Conservation (phyloP, 805 yeast species). For the Sugiyamaella boreocaroliniensis region DNA sequence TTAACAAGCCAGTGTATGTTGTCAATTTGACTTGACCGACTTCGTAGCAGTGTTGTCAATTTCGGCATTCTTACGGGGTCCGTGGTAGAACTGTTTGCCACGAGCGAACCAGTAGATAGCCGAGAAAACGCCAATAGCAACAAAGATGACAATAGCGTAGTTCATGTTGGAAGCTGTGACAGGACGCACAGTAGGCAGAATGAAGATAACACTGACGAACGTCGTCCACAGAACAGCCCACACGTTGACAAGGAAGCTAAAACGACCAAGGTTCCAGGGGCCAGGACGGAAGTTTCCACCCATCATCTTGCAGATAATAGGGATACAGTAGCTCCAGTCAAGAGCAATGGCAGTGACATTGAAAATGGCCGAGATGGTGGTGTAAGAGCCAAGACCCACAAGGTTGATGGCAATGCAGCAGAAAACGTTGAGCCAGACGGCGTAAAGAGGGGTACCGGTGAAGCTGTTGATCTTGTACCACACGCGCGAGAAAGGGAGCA, state of each 20-base stretch:
- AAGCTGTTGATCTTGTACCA: slow-evolving; percentile 62
- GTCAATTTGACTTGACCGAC: not conserved
- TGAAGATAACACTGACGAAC: slow-evolving; percentile 19
- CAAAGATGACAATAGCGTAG: slow-evolving; percentile 62
- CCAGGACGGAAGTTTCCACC: slow-evolving; percentile 15
- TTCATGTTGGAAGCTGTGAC: slow-evolving; percentile 42
- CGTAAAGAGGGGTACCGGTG: slow-evolving; percentile 59
- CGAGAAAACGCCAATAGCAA: slow-evolving; percentile 42
- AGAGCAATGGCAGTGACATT: slow-evolving; percentile 75
- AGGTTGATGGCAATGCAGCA: slow-evolving; percentile 43
- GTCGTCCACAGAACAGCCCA: slow-evolving; percentile 22
- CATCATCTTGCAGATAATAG: slow-evolving; percentile 33
- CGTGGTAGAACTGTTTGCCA: slow-evolving; percentile 19
- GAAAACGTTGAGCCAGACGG: slow-evolving; percentile 45
- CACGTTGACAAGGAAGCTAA: slow-evolving; percentile 15
- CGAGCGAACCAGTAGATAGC: slow-evolving; percentile 47
- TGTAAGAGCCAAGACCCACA: slow-evolving; percentile 58
- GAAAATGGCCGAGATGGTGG: slow-evolving; percentile 78
- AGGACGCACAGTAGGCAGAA: slow-evolving; percentile 31
- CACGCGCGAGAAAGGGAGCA: slow-evolving; percentile 55
- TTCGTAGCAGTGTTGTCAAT: slow-evolving; percentile 4
- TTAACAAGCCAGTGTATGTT: too few species aligned
- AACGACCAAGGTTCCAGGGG: slow-evolving; percentile 18
- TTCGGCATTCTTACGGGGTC: slow-evolving; percentile 16
- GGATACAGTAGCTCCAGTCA: slow-evolving; percentile 71